Evolutionary conservation across 164 flowering plant genomes (phyloP).

Genomic region (Cinnamomum chago): DNA sequence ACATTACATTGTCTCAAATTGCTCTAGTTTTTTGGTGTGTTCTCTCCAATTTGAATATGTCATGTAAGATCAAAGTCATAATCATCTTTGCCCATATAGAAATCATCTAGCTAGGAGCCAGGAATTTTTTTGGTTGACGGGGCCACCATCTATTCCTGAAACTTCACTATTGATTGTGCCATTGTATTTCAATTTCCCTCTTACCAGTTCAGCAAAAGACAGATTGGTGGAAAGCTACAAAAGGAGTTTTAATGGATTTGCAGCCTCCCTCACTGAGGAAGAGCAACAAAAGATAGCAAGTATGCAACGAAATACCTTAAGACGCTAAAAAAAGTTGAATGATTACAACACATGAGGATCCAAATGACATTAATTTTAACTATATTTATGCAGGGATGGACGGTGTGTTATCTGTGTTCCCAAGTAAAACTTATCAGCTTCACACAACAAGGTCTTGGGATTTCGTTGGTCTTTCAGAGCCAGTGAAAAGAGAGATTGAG

Average conservation of each 20-base stretch:
- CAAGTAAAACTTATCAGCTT: conserved; percentile 24
- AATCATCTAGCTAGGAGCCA: no score
- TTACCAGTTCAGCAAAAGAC: conserved; percentile 15
- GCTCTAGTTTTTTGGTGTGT: no score
- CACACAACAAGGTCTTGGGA: conserved; percentile 64
- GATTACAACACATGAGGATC: no score
- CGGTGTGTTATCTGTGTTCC: conserved; percentile 44
- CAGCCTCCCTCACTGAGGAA: conserved; percentile 29
- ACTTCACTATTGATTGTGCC: no score
- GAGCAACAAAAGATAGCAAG: conserved; percentile 15
- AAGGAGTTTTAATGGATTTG: conserved; percentile 56
- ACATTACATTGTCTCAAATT: no score
- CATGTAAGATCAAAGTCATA: no score
- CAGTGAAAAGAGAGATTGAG: conserved; percentile 14
- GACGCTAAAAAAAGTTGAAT: no score
- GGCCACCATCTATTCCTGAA: no score
- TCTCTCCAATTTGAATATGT: no score
- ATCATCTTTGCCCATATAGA: no score
- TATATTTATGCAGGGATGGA: conserved; percentile 26
- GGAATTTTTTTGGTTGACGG: no score
- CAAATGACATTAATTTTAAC: not conserved
- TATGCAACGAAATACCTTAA: not conserved
- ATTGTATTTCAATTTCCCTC: not conserved
- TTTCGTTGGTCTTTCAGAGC: conserved; percentile 37
- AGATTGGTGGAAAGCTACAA: conserved; percentile 31